phyloP scores from a whole-genome alignment of 306 rosid genomes.

The Phaseolus lunatus region DNA sequence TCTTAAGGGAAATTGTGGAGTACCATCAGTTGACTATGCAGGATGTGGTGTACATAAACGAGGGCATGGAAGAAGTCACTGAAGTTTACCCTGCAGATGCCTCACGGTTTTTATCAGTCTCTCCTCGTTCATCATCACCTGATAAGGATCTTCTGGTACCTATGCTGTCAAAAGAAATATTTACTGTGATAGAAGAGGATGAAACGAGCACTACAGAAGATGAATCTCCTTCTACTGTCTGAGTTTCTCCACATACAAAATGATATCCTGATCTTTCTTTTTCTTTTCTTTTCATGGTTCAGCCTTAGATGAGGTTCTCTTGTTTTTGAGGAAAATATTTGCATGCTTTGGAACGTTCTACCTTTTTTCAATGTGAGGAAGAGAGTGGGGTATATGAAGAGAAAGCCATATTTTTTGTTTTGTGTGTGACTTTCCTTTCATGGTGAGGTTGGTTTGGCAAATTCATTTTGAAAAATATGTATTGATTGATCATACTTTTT shows the following conservation, averaged over 20 bases:
- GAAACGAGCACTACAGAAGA: constrained; percentile 43
- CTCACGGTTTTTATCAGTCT: constrained; percentile 50
- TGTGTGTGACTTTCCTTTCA: constrained; percentile 45
- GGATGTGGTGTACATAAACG: constrained; percentile 87
- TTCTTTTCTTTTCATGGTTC: constrained; percentile 45
- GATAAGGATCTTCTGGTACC: constrained; percentile 46
- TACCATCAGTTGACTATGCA: constrained; percentile 98
- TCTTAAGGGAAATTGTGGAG: constrained; percentile 93
- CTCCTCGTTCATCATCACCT: constrained; percentile 62
- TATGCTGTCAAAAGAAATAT: constrained; percentile 43
- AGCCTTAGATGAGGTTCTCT: constrained; percentile 48
- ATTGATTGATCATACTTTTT: constrained; percentile 36
- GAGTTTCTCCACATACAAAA: constrained; percentile 48
- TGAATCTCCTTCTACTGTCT: constrained; percentile 46
- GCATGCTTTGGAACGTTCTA: constrained; percentile 39
- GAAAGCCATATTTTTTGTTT: constrained; percentile 27
- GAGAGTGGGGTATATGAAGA: constrained; percentile 28
- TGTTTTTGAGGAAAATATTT: constrained; percentile 41
- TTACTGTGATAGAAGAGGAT: constrained; percentile 54
- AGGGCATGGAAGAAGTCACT: constrained; percentile 86
- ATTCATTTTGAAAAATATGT: not conserved
- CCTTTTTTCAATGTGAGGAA: constrained; percentile 39
- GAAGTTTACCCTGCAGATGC: constrained; percentile 72
- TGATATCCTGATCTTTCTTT: constrained; percentile 33
- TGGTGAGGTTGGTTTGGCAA: constrained; percentile 45